Evolutionary conservation across 768 basidiomycete genomes (phyloP), one percentile per base, ranked within the genome.

Genomic region (Lanmaoa pseudosensibilis): DNA sequence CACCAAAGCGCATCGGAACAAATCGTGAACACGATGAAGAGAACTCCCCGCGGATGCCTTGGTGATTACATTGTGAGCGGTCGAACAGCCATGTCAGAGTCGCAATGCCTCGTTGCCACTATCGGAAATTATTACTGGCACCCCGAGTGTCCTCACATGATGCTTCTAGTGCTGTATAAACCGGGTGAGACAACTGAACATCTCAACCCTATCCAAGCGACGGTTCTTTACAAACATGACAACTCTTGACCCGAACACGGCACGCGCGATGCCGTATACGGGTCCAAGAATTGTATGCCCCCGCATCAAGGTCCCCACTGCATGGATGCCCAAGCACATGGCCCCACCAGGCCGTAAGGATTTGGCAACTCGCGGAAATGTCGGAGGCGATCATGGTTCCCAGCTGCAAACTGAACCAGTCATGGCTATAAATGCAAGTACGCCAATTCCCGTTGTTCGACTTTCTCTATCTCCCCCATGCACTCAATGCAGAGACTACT

Each of bases 381-480:
- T 40, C 40, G 12, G 16, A 23, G 33, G 21, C 21, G 54, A 46
- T 46, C 48, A 53, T 38, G 47, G 44, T 59, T 48, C 50, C 34
- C 41, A 34, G n/a, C 49, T 12, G 16, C 19, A 41, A 27, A 15
- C 34, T 21, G 27, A 12, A 5, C 16, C 27, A 8, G 38, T 38
- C 21, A 16, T 9, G 44, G n/a, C 47, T 67, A 67, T 67, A 67
- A 67, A 66, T 60, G 32, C 40, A 2, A 4, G 47, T 32, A 23
- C 30, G n/a, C 48, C 44, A 5, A 18, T 21, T 51, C 16, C 34
- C 23, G 8, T 54, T 21, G 21, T 18, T 10, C 53, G 10, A 19
- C 33, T 27, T 87, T 84, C 5, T 0, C 27, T 30, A 30, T 7
- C 86, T 83, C 54, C 74, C 74, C 21, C 76, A 77, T 68, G 76